Percentiles rank a stretch among this genome's conserved stretches.
Conservation (phyloP, 306 rosid genomes). For the Delonix regia region DNA sequence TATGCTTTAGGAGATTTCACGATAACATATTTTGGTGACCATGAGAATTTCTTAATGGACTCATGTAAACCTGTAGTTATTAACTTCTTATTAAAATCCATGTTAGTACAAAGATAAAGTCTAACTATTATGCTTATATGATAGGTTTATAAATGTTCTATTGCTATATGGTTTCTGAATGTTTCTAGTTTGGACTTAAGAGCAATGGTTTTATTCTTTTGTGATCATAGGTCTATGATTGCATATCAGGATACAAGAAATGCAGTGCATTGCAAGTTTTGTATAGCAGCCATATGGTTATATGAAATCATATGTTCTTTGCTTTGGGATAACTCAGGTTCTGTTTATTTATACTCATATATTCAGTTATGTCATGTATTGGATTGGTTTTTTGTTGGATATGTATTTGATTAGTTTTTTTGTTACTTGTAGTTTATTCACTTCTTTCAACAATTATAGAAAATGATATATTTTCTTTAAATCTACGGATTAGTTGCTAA, state of each 20-base stretch:
- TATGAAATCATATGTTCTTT: background rate
- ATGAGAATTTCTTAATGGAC: constrained; percentile 50
- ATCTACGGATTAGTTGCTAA: too few species aligned
- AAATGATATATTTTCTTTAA: too few species aligned
- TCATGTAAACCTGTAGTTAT: constrained; percentile 33
- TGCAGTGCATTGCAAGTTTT: background rate
- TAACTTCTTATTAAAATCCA: constrained; percentile 11
- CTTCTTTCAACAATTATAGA: too few species aligned
- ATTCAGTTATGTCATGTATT: background rate
- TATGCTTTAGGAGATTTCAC: constrained; percentile 45
- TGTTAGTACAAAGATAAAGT: constrained; percentile 28
- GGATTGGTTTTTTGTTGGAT: background rate
- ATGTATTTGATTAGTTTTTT: too few species aligned
- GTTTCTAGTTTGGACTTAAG: constrained; percentile 30
- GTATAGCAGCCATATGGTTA: background rate
- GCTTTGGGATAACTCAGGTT: background rate
- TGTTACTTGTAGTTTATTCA: too few species aligned
- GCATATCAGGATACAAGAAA: background rate
- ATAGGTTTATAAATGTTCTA: constrained; percentile 28
- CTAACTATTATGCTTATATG: constrained; percentile 25
- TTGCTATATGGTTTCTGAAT: constrained; percentile 25
- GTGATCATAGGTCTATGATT: constrained; percentile 27
- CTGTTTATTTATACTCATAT: background rate
- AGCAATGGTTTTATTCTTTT: constrained; percentile 21
- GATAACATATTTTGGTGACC: constrained; percentile 51